A percentile compares a stretch with the other conserved stretches of the same genome.
These are phyloP conservation scores for Oleoguttula mirabilis DNA, from an alignment of 495 filamentous ascomycete genomes.

Conservation along the genomic window DNA sequence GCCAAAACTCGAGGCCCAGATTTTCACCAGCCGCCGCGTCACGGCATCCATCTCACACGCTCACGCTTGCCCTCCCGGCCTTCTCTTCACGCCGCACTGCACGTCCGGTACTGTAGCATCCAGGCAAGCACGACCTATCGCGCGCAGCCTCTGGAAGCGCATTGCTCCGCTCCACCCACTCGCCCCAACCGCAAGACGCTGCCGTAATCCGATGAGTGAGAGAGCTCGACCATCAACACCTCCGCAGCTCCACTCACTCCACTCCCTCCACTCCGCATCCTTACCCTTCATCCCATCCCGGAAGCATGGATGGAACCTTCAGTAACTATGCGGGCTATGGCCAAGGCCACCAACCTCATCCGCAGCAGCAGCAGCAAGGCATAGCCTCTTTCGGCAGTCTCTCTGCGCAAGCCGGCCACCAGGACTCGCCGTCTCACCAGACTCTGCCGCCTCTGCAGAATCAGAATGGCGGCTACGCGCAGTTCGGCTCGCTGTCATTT, in stretches of 20 bases:
- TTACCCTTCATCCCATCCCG: constrained; percentile 2
- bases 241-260: constrained; percentile 2
- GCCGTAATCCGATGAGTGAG: constrained; percentile 10
- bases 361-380: constrained; percentile 7
- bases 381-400: constrained; percentile 16
- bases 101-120: constrained; percentile 7
- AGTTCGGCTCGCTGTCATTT: constrained; percentile 15
- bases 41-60: no score
- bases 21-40: background rate
- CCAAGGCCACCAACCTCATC: background rate
- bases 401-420: constrained; percentile 4
- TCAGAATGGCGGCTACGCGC: constrained; percentile 19
- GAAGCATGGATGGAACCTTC: constrained; percentile 17
- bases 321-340: constrained; percentile 7
- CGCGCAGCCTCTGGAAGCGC: background rate
- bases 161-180: background rate
- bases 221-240: background rate
- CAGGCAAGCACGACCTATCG: background rate
- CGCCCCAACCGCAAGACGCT: constrained; percentile 4
- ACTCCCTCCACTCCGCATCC: constrained; percentile 3
- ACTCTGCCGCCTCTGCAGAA: constrained; percentile 20
- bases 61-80: no score
- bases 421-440: constrained; percentile 9
- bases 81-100: background rate
- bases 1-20: background rate